Evolutionary conservation across 1,284 basidiomycete genomes (phyloP), one percentile per base, ranked within the genome.

Genomic region (Pisolithus thermaeus): DNA sequence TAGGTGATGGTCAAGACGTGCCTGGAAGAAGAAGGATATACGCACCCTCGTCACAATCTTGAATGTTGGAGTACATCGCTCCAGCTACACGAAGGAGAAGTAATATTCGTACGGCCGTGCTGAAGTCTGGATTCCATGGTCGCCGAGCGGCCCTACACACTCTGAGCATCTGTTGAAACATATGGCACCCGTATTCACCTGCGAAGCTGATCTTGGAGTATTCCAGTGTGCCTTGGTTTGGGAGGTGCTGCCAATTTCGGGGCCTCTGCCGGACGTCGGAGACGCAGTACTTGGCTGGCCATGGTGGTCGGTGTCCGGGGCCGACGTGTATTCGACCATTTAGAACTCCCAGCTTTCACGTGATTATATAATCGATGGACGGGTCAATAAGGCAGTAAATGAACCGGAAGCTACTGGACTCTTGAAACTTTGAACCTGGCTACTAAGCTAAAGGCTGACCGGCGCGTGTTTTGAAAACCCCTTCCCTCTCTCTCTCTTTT

Each of bases 41-140:
- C 65, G 54, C 54, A 93, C 94, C 92, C 81, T 99, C 97, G 64
- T 99, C 97, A 61, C 97, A 99, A 67, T 99, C 97, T 58, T 87
- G 81, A 55, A 97, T 91, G 59, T 93, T 90, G n/a, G 87, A 83
- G 65, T 95, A 98, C 91, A 97, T 96, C 3, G 94, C 96, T 3
- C 82, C 86, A n/a, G 81, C 74, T 42, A 95, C 79, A 25, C 96
- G 82, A 18, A 95, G 68, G 39, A 98, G 79, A 46, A 97, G 72
- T 39, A 98, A 69, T 42, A 96, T 79, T 45, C 94, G 82, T 56
- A 97, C 74, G 7, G 93, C 93, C 11, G 90, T 73, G 18, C 84
- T 87, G 59, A 94, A 87, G 53, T 81, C 80, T 35, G 94, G 93
- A 50, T 80, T 79, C 84, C 91, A 93, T 74, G 91, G 90, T 51